Conservation (phyloP, 148 eudicot species). For the Vaccinium darrowii region DNA sequence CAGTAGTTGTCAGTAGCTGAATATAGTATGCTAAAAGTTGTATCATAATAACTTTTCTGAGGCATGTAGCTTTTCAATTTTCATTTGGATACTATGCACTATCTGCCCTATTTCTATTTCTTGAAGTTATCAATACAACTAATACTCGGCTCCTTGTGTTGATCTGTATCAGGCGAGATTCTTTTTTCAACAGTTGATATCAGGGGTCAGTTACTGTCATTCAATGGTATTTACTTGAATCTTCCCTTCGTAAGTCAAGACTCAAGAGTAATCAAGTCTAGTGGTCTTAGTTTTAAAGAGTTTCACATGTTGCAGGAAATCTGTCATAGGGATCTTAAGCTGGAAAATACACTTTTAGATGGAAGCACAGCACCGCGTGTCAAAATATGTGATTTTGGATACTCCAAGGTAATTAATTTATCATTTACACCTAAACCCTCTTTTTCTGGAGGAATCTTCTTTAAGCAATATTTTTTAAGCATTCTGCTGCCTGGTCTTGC, state of each 20-base stretch:
- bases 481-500: conserved; percentile 13
- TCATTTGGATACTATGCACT: neutral
- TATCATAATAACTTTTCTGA: neutral
- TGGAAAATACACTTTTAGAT: conserved; percentile 69
- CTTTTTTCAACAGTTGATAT: conserved; percentile 65
- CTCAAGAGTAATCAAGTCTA: neutral
- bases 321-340: conserved; percentile 68
- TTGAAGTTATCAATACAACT: neutral
- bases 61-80: neutral
- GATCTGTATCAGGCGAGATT: conserved; percentile 44
- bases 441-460: neutral
- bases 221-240: conserved; percentile 38
- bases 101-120: neutral
- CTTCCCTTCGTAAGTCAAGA: neutral
- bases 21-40: neutral
- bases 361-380: conserved; percentile 65
- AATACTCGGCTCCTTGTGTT: neutral
- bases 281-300: neutral
- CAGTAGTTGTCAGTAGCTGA: neutral
- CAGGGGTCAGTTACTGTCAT: conserved; percentile 68
- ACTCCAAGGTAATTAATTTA: conserved; percentile 51
- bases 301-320: conserved; percentile 42
- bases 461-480: neutral
- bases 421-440: neutral
- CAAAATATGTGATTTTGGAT: conserved; percentile 74